phyloP scores from a whole-genome alignment of 495 filamentous ascomycete genomes.

The Lophium mytilinum region DNA sequence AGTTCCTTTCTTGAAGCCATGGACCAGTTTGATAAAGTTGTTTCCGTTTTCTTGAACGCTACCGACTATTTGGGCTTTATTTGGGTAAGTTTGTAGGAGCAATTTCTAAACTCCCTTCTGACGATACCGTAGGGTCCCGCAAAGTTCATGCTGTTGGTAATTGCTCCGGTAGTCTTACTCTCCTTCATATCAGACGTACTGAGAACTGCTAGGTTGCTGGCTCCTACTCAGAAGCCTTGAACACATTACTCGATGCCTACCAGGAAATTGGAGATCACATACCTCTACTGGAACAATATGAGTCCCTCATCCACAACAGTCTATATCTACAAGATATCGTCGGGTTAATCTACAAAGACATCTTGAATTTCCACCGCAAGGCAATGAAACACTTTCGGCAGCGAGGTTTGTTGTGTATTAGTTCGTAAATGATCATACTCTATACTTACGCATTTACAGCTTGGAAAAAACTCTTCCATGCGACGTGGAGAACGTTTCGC shows the following conservation, averaged over 20 bases:
- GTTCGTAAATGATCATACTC: background rate
- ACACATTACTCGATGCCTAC: conserved; percentile 38
- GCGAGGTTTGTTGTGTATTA: conserved; percentile 1
- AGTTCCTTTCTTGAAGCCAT: conserved; percentile 14
- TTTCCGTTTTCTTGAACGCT: conserved; percentile 11
- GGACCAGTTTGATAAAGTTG: conserved; percentile 9
- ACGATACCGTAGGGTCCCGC: conserved; percentile 5
- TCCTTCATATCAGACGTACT: background rate
- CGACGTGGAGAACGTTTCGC: conserved; percentile 38
- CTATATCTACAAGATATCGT: conserved; percentile 29
- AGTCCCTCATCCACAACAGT: conserved; percentile 26
- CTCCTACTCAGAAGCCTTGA: conserved; percentile 31
- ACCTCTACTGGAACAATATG: conserved; percentile 33
- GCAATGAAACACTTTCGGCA: conserved; percentile 32
- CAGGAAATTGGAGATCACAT: conserved; percentile 36
- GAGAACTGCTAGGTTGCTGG: conserved; percentile 24
- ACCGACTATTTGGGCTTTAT: conserved; percentile 12
- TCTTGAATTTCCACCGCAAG: conserved; percentile 38
- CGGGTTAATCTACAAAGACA: conserved; percentile 38
- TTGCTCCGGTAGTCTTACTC: background rate
- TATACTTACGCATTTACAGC: conserved; percentile 8
- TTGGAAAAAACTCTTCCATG: conserved; percentile 32
- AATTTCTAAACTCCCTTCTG: no score
- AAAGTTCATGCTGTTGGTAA: conserved; percentile 19
- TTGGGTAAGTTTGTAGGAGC: conserved; percentile 1